Evolutionary conservation across 306 rosid species (phyloP).

Genomic region (Canavalia ensiformis): DNA sequence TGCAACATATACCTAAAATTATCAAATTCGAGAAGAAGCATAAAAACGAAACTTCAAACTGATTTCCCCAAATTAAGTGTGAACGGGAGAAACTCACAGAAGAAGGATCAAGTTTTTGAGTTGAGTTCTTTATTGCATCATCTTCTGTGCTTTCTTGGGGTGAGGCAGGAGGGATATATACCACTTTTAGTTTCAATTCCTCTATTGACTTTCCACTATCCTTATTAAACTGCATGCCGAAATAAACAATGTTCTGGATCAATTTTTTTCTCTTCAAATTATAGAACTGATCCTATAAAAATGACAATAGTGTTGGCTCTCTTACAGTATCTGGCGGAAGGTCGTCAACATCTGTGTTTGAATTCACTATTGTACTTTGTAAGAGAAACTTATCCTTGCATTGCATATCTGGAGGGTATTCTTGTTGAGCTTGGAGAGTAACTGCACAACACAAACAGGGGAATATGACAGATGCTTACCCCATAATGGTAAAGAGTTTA

Average conservation of each 20-base stretch:
- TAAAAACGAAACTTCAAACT: constrained; percentile 9
- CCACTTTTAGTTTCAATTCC: constrained; percentile 79
- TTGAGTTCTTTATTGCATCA: constrained; percentile 49
- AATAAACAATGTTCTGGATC: constrained; percentile 16
- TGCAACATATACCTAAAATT: neutral
- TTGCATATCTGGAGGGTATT: constrained; percentile 86
- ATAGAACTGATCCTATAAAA: neutral
- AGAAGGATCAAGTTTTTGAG: constrained; percentile 50
- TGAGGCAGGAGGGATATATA: constrained; percentile 55
- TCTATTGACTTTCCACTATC: constrained; percentile 71
- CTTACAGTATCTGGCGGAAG: constrained; percentile 85
- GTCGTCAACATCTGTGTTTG: constrained; percentile 78
- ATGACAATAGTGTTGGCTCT: constrained; percentile 36
- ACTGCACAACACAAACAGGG: constrained; percentile 54
- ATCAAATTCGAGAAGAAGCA: constrained; percentile 18
- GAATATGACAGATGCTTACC: constrained; percentile 35
- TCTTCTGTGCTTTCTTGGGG: constrained; percentile 61
- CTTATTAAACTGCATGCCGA: constrained; percentile 67
- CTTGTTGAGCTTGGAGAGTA: constrained; percentile 93
- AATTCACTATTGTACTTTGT: constrained; percentile 80
- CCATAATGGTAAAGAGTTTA: neutral
- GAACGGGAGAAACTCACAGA: constrained; percentile 59
- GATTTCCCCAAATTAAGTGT: constrained; percentile 7
- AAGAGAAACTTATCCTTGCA: constrained; percentile 96
- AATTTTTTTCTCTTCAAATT: neutral